Percentiles rank a stretch among this genome's conserved stretches.
Evolutionary conservation across 2,329 filamentous ascomycete genomes (phyloP).

Genomic region (Paecilomyces niveus): DNA sequence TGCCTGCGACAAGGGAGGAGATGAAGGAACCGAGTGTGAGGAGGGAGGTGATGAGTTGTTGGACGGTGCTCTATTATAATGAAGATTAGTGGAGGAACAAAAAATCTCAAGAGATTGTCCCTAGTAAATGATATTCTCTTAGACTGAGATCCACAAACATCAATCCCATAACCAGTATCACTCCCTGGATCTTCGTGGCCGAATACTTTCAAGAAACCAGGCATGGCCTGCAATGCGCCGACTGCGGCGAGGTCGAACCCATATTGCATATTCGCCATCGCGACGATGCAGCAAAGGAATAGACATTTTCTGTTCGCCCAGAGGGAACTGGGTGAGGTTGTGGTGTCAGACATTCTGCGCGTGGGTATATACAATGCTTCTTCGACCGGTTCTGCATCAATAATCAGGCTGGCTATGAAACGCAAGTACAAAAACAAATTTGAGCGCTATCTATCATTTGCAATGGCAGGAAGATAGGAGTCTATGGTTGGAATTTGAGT

Average conservation of each 20-base stretch:
- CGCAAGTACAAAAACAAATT: neutral
- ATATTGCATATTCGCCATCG: constrained; percentile 47
- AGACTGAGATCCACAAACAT: neutral
- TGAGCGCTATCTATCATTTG: neutral
- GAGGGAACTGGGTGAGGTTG: neutral
- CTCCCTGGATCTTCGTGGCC: constrained; percentile 38
- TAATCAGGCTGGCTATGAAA: neutral
- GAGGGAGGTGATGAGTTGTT: constrained; percentile 47
- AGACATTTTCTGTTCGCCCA: constrained; percentile 37
- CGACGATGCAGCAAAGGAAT: constrained; percentile 39
- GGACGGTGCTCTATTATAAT: constrained; percentile 37
- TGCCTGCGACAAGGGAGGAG: constrained; percentile 42
- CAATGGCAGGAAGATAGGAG: neutral
- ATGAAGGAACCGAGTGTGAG: constrained; percentile 46
- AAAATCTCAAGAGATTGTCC: no score
- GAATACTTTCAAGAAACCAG: constrained; percentile 46
- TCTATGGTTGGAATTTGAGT: no score
- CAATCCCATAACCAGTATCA: constrained; percentile 16
- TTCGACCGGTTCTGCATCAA: neutral
- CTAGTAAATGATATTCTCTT: no score
- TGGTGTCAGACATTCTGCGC: neutral
- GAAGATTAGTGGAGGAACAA: neutral
- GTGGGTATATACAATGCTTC: neutral
- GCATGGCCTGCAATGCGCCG: constrained; percentile 44
- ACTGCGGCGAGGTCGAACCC: constrained; percentile 44